Percentiles rank a stretch among this genome's conserved stretches.
These are phyloP conservation scores for Nothophytophthora sp. DNA, from an alignment of 352 stramenopile species.

Conservation along the genomic window DNA sequence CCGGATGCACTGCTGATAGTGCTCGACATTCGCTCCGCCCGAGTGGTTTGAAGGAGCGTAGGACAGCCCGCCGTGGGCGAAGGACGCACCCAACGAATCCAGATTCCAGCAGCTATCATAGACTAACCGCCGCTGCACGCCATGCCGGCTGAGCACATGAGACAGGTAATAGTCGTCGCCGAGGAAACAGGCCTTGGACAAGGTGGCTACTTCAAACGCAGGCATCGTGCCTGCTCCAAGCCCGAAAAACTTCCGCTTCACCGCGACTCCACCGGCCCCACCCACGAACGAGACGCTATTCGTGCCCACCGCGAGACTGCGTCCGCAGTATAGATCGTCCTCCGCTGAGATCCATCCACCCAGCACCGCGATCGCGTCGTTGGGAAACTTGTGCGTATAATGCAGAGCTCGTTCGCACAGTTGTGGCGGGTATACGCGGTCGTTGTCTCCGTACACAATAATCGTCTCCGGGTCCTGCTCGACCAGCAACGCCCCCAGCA, in stretches of 20 bases:
- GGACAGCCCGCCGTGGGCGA: slow-evolving; percentile 34
- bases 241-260: slow-evolving; percentile 54
- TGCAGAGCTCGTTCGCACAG: slow-evolving; percentile 40
- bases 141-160: slow-evolving; percentile 40
- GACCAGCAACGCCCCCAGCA: slow-evolving; percentile 47
- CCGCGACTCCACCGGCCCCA: slow-evolving; percentile 47
- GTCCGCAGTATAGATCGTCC: slow-evolving; percentile 51
- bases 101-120: slow-evolving; percentile 61
- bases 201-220: slow-evolving; percentile 41
- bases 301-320: slow-evolving; percentile 44
- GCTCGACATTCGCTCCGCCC: slow-evolving; percentile 55
- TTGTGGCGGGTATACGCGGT: slow-evolving; percentile 40
- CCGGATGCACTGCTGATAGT: slow-evolving; percentile 61
- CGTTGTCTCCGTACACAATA: slow-evolving; percentile 64
- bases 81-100: slow-evolving; percentile 17
- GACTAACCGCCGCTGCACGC: slow-evolving; percentile 42
- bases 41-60: slow-evolving; percentile 32
- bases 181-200: slow-evolving; percentile 51
- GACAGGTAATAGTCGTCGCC: slow-evolving; percentile 62
- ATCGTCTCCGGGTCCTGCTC: slow-evolving; percentile 59
- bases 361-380: slow-evolving; percentile 48
- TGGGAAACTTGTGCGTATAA: slow-evolving; percentile 46
- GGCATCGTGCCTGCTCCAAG: slow-evolving; percentile 25
- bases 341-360: slow-evolving; percentile 54
- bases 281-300: slow-evolving; percentile 60